Evolutionary conservation across 441 rosid genomes (phyloP), one percentile per base, ranked within the genome.

Genomic region (Geranium incanum): DNA sequence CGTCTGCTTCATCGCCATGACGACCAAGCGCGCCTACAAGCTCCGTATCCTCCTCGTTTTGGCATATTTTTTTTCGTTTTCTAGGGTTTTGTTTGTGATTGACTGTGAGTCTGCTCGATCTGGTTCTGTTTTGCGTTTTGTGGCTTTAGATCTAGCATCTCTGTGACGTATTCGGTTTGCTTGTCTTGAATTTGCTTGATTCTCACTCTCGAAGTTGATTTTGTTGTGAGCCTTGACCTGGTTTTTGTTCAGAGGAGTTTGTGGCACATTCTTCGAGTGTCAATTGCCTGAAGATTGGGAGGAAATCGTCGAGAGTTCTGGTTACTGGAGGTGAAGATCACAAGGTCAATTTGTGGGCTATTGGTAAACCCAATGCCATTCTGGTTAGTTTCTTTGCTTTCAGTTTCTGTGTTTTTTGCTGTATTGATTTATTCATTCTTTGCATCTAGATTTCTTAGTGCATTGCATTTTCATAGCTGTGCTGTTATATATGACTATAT

Each of bases 261-360:
- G 99, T 95, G 78, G 99, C 99, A 28, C 99, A 95, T 88, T 86
- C 98, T 72, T 86, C 95, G 15, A 78, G 84, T 70, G 98, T 95
- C n/a, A 93, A 95, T 68, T 95, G 98, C 80, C 97, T 95, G 67
- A 88, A 88, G 87, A 93, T 95, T 66, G 99, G 99, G 68, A 87
- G 98, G 86, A 95, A 95, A 82, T 81, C 99, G 1, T 95, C 99
- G 0, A 81, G 99, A 83, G 89, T 86, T 79, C 90, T 95, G 36
- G 92, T 91, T 19, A 95, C 99, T 0, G 99, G 98, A 38, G 98
- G 99, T 36, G 98, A 95, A 86, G 99, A 95, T 84, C 95, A 87
- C 83, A 93, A 84, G 79, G 99, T 95, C 69, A 95, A 95, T 83
- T 88, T 95, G 12, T 95, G 99, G 99, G 95, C 99, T 82, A 93